Evolutionary conservation across 2,329 filamentous ascomycete genomes (phyloP).

Genomic region (Cladosporium oxysporum): DNA sequence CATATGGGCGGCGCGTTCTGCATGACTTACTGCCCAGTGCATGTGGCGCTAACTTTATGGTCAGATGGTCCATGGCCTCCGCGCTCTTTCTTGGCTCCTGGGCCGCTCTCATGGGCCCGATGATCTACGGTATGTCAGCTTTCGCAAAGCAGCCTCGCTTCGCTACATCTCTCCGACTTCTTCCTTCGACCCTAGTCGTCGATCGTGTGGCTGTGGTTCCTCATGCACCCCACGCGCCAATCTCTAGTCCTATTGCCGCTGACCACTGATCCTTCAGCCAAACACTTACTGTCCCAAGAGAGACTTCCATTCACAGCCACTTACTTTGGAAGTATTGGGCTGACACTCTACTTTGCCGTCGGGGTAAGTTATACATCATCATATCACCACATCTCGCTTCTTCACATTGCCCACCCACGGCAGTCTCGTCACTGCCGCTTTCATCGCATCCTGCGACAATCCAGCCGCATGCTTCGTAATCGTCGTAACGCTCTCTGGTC

Average conservation of each 20-base stretch:
- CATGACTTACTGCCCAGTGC: slow-evolving; percentile 16
- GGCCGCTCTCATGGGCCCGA: slow-evolving; percentile 90
- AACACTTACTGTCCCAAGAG: slow-evolving; percentile 80
- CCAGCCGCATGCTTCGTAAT: slow-evolving; percentile 24
- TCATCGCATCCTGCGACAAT: slow-evolving; percentile 21
- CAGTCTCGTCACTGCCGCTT: slow-evolving; percentile 20
- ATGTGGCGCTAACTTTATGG: slow-evolving; percentile 20
- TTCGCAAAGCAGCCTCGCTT: slow-evolving; percentile 6
- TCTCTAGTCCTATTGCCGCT: slow-evolving; percentile 18
- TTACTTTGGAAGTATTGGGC: slow-evolving; percentile 88
- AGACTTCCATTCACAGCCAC: slow-evolving; percentile 89
- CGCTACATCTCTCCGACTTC: slow-evolving; percentile 11
- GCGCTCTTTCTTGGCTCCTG: slow-evolving; percentile 88
- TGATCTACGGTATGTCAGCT: slow-evolving; percentile 63
- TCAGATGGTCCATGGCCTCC: slow-evolving; percentile 92
- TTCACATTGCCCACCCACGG: slow-evolving; percentile 15
- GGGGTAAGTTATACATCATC: slow-evolving; percentile 66
- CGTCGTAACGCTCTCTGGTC: slow-evolving; percentile 10
- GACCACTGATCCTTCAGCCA: slow-evolving; percentile 45
- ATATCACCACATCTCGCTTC: slow-evolving; percentile 18
- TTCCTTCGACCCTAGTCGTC: slow-evolving; percentile 17
- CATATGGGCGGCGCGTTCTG: slow-evolving; percentile 10
- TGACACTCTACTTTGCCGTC: slow-evolving; percentile 90
- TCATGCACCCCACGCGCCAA: slow-evolving; percentile 20
- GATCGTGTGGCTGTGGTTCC: slow-evolving; percentile 17